Evolutionary conservation across 306 rosid genomes (phyloP), one percentile per base, ranked within the genome.

Genomic region (Dalbergia cultrata): DNA sequence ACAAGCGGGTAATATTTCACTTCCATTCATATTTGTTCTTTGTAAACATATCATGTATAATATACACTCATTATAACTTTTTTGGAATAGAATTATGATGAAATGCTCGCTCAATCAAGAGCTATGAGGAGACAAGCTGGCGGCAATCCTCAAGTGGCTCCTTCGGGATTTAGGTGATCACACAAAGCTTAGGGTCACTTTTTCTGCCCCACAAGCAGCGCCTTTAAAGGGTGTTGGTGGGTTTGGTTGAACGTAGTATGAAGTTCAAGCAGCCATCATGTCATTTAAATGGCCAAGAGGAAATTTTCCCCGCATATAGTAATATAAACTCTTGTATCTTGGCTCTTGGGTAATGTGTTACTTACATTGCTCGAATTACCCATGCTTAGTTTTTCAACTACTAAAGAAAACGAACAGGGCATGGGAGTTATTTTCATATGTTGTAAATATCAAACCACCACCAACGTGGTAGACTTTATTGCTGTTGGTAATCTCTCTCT

Each of bases 21-120:
- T 49, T 54, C 74, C 8, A 45, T 78, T 41, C 49, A 5, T 74
- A 56, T 41, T 45, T 73, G 22, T 35, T 59, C 64, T 76, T 52
- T 64, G 14, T 12, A 41, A 66, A 41, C 50, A 47, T 18, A 41
- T 33, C 9, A 53, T 68, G 57, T 72, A 53, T 67, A 13, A 49
- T 68, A 67, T 62, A 49, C 60, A 49, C 83, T 63, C 26, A 82
- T 43, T 16, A 43, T 59, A 6, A 52, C 76, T 81, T 67, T 67
- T 9, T 75, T 75, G 67, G 39, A 74, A 79, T 96, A 95, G 99
- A 81, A 91, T 59, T 90, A 88, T 19, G 90, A 95, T 17, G 94
- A 83, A 86, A 80, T 89, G 86, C 97, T 88, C 67, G 85, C 99
- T 72, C 87, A 87, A 82, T 90, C 97, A 64, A 85, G 92, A 85